Base-by-base conservation (phyloP, 352 stramenopile species). In the Lagenidium giganteum region DNA sequence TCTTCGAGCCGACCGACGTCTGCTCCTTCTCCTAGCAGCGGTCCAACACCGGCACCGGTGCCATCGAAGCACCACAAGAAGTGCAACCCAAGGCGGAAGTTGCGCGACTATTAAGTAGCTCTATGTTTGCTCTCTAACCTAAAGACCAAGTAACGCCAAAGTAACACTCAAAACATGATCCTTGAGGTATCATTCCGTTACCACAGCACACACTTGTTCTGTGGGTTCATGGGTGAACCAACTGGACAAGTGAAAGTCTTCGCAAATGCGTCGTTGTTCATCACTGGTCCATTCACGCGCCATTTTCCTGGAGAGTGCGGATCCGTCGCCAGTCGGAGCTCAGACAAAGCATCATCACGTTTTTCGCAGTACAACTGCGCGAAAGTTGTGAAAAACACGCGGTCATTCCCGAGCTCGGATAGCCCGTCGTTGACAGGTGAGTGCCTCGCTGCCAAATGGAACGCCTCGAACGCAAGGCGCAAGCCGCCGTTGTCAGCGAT, bases 401-500 rank as follows among this genome's bases (percentile, higher is more conserved):
- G 68, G 46, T 73, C 56, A n/a, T n/a, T n/a, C n/a, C n/a, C n/a
- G n/a, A n/a, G n/a, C 18, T 76, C 64, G 31, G 57, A 57, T 23
- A 27, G 22, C 30, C 32, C 39, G 18, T 42, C 18, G 20, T 48
- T 23, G 28, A 30, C 47, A 21, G 40, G 29, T 17, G 34, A 27
- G 7, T 20, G n/a, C 21, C 26, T 54, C 41, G 61, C 64, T 47
- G 54, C 69, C 8, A 68, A 54, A 4, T 83, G 66, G 38, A 95
- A 80, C 6, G 79, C 88, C 38, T 89, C 54, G 23, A 83, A 81
- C 3, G 78, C 75, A 8, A 96, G 63, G 34, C 71, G 73, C 29
- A 96, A 61, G 6, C 84, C 86, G 8, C 84, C 86, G 17, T 94
- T 76, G 53, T 96, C 86, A 28, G 86, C 86, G 41, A 96, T 91